Conservation (phyloP, 495 filamentous ascomycete genomes). For the Recurvomyces mirabilis region DNA sequence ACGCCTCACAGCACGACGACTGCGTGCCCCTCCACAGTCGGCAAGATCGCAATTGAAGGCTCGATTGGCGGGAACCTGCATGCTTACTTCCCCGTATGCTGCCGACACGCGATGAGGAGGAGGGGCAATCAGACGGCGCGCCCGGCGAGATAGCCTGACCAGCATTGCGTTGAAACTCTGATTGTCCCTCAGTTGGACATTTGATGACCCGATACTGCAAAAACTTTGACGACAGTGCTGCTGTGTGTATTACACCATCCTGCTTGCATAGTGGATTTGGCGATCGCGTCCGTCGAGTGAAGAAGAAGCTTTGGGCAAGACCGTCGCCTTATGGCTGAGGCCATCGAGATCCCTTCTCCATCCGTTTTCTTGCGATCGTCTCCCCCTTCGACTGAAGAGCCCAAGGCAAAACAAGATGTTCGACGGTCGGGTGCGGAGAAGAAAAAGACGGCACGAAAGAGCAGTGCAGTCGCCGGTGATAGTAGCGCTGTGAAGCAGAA, state of each 20-base stretch:
- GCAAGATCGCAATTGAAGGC: too few relatives aligned
- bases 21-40: too few relatives aligned
- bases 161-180: not conserved
- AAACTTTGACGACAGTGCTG: not conserved
- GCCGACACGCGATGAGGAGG: too few relatives aligned
- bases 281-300: too few relatives aligned
- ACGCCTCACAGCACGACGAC: too few relatives aligned
- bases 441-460: slow-evolving; percentile 13
- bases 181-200: not conserved
- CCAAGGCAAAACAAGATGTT: slow-evolving; percentile 18
- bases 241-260: not conserved
- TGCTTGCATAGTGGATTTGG: too few relatives aligned
- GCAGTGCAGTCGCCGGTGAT: slow-evolving; percentile 3
- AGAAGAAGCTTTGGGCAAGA: too few relatives aligned
- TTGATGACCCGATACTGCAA: slow-evolving; percentile 12
- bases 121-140: too few relatives aligned
- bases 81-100: too few relatives aligned
- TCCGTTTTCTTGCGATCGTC: slow-evolving; percentile 44
- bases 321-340: slow-evolving; percentile 40
- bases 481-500: slow-evolving; percentile 47
- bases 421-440: slow-evolving; percentile 10
- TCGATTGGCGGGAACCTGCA: too few relatives aligned
- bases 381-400: slow-evolving; percentile 30
- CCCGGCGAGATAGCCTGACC: not conserved
- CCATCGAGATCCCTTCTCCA: slow-evolving; percentile 53